A percentile compares a stretch with the other conserved stretches of the same genome.
phyloP scores from a whole-genome alignment of 805 yeast species.

The Brettanomyces nanus region DNA sequence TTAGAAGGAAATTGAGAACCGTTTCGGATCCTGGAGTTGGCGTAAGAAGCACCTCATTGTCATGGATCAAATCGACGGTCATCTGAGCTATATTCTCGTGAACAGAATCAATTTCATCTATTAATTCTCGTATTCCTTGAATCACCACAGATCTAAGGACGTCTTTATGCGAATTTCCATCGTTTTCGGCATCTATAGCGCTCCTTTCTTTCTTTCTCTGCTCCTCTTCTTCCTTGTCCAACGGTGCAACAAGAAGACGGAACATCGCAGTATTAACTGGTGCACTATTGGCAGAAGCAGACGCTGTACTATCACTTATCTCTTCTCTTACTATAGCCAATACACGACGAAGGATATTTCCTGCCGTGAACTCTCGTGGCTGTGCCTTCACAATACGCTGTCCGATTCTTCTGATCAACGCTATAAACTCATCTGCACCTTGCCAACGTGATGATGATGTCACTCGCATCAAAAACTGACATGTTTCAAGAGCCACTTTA shows the following conservation, averaged over 20 bases:
- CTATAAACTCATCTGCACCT: conserved; percentile 62
- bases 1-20: conserved; percentile 74
- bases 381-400: conserved; percentile 63
- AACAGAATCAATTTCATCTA: conserved; percentile 83
- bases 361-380: conserved; percentile 82
- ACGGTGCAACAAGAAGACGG: conserved; percentile 56
- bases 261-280: conserved; percentile 82
- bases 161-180: conserved; percentile 20
- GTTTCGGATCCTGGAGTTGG: conserved; percentile 95
- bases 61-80: conserved; percentile 91
- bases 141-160: conserved; percentile 81
- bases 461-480: conserved; percentile 80
- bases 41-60: conserved; percentile 73
- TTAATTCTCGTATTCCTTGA: conserved; percentile 85
- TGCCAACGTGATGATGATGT: conserved; percentile 87
- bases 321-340: conserved; percentile 84
- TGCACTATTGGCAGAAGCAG: conserved; percentile 21
- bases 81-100: conserved; percentile 87
- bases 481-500: conserved; percentile 75
- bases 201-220: neutral
- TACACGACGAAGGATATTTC: conserved; percentile 86
- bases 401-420: conserved; percentile 69
- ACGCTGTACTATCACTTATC: conserved; percentile 37
- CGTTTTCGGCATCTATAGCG: no score
- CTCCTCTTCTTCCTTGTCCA: conserved; percentile 11